Evolutionary conservation across 2,329 filamentous ascomycete genomes (phyloP).

Genomic region (Fusarium udum): DNA sequence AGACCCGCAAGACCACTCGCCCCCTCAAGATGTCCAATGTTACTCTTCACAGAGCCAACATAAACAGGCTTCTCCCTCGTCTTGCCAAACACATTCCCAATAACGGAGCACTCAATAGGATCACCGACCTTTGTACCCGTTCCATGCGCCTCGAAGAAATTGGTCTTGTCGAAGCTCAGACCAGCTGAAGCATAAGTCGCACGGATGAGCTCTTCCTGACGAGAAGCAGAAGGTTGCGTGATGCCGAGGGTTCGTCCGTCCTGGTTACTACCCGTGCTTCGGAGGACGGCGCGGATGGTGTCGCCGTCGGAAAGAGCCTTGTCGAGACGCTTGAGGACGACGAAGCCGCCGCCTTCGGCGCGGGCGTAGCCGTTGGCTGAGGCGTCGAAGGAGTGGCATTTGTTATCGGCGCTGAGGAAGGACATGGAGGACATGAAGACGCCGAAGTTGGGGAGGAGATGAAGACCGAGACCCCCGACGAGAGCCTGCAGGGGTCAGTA

Average conservation of each 20-base stretch:
- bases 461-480: background rate
- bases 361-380: constrained; percentile 19
- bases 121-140: constrained; percentile 55
- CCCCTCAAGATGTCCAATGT: constrained; percentile 19
- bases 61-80: background rate
- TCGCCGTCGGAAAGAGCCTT: background rate
- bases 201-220: background rate
- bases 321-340: background rate
- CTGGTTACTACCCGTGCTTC: constrained; percentile 2
- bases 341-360: constrained; percentile 9
- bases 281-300: constrained; percentile 5
- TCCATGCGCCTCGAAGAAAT: constrained; percentile 47
- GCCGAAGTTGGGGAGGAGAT: background rate
- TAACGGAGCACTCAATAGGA: background rate
- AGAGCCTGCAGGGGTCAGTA: background rate
- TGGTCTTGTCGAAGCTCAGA: background rate
- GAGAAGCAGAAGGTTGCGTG: background rate
- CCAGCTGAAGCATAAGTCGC: background rate
- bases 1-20: constrained; percentile 4
- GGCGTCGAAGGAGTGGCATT: constrained; percentile 4
- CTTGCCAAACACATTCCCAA: background rate
- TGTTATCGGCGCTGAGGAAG: background rate
- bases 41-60: constrained; percentile 24
- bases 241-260: constrained; percentile 3
- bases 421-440: background rate